Conservation (phyloP, 352 stramenopile genomes). For the Phytophthora citrophthora region DNA sequence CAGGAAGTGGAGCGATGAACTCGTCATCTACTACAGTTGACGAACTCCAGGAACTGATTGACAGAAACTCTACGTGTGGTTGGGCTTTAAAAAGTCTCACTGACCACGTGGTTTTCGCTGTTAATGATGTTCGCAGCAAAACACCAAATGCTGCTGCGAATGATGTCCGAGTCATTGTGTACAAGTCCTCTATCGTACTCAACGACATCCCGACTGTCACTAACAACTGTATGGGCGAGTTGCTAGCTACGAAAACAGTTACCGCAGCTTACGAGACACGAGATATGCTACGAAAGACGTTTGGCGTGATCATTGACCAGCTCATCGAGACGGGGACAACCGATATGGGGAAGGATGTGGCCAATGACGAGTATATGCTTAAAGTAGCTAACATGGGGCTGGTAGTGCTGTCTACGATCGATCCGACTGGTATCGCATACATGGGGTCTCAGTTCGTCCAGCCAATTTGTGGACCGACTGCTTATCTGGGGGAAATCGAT, state of each 20-base stretch:
- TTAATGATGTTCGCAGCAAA: conserved; percentile 22
- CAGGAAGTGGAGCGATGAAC: conserved; percentile 3
- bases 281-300: conserved; percentile 17
- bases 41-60: conserved; percentile 24
- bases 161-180: conserved; percentile 17
- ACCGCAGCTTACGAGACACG: conserved; percentile 14
- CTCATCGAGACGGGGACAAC: conserved; percentile 6
- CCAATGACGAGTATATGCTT: conserved; percentile 29
- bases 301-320: conserved; percentile 22
- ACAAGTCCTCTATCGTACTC: conserved; percentile 9
- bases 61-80: conserved; percentile 15
- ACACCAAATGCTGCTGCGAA: conserved; percentile 13
- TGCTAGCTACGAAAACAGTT: conserved; percentile 10
- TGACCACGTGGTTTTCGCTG: conserved; percentile 21
- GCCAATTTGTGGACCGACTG: conserved; percentile 10
- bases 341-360: conserved; percentile 4
- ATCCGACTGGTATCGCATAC: conserved; percentile 34
- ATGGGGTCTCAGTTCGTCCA: conserved; percentile 42
- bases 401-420: conserved; percentile 30
- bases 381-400: conserved; percentile 37
- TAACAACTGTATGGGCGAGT: conserved; percentile 25
- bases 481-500: conserved; percentile 20
- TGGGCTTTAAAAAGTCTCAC: conserved; percentile 32
- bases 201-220: conserved; percentile 16
- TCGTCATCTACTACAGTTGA: conserved; percentile 8